Conservation (phyloP, 352 stramenopile genomes). For the Phytophthora pini region DNA sequence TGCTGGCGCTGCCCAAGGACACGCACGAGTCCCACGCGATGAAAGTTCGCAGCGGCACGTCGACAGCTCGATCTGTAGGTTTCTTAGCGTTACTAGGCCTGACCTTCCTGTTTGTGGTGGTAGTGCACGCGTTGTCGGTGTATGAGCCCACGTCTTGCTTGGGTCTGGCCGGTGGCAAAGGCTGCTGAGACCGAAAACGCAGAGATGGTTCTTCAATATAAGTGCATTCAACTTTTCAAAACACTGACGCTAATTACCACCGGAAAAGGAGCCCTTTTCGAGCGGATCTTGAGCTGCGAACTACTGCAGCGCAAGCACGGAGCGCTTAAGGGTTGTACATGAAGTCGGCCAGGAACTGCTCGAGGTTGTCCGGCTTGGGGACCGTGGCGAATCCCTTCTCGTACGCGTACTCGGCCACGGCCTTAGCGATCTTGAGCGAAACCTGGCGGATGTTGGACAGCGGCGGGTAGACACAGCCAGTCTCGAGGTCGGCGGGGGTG, state of each 20-base stretch:
- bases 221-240: constrained; percentile 36
- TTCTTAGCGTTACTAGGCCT: constrained; percentile 33
- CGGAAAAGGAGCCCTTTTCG: constrained; percentile 9
- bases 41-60: constrained; percentile 38
- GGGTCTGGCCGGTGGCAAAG: constrained; percentile 49
- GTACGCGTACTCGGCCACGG: constrained; percentile 89
- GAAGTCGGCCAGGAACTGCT: constrained; percentile 58
- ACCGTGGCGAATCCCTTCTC: constrained; percentile 64
- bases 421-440: constrained; percentile 92
- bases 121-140: constrained; percentile 64
- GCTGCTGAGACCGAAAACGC: constrained; percentile 37
- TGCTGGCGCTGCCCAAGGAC: constrained; percentile 59
- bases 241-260: constrained; percentile 33
- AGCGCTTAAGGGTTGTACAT: constrained; percentile 81
- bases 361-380: constrained; percentile 57
- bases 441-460: constrained; percentile 93
- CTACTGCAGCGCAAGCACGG: constrained; percentile 20
- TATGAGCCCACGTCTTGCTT: constrained; percentile 57
- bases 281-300: constrained; percentile 17
- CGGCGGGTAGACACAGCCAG: constrained; percentile 94
- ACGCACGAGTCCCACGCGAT: constrained; percentile 31
- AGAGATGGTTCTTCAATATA: constrained; percentile 32
- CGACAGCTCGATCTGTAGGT: constrained; percentile 18
- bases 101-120: constrained; percentile 31
- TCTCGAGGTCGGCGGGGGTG: constrained; percentile 89